Evolutionary conservation across 2,329 filamentous ascomycete species (phyloP), one percentile per base, ranked within the genome.

Genomic region (Colletotrichum eleusines): DNA sequence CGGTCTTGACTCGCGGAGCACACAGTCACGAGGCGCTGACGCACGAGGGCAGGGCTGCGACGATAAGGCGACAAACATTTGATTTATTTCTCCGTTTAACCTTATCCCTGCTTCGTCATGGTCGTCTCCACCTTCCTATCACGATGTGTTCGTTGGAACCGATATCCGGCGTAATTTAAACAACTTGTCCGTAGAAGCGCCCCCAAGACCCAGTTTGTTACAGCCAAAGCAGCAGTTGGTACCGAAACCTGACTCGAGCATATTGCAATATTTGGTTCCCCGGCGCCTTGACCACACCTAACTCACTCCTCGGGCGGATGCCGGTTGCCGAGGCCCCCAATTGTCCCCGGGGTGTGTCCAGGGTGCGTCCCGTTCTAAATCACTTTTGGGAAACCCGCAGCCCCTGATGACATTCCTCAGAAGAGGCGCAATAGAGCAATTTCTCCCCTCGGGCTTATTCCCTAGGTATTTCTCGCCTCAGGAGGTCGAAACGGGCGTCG

Each of bases 191-290:
- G 33, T 31, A 33, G 33, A 9, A 12, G 28, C 16, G 33, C n/a
- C 8, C 23, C 33, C 5, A 33, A 28, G 23, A 23, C 68, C 51
- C 50, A 51, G 44, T 28, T 23, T 12, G 33, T 33, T 26, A 53
- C 28, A 31, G 26, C 42, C 55, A 31, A 23, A 48, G 50, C 33
- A 12, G 46, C 64, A 44, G 44, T 57, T 58, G 38, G 58, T 46
- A 16, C 68, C 58, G 64, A 35, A 40, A 28, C 48, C 35, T 71
- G 68, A 71, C 68, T 71, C 69, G 64, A 46, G 59, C 38, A 71
- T n/a, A 62, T 70, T 46, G 57, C 31, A 67, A n/a, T 63, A 63
- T 68, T 71, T 63, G 35, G 16, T 9, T 44, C 11, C 6, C 6
- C 11, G 50, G 2, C 63, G 63, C 67, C 55, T 55, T 57, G 63